Base-by-base conservation (phyloP, 2,329 filamentous ascomycete species). In the Cordyceps javanica region DNA sequence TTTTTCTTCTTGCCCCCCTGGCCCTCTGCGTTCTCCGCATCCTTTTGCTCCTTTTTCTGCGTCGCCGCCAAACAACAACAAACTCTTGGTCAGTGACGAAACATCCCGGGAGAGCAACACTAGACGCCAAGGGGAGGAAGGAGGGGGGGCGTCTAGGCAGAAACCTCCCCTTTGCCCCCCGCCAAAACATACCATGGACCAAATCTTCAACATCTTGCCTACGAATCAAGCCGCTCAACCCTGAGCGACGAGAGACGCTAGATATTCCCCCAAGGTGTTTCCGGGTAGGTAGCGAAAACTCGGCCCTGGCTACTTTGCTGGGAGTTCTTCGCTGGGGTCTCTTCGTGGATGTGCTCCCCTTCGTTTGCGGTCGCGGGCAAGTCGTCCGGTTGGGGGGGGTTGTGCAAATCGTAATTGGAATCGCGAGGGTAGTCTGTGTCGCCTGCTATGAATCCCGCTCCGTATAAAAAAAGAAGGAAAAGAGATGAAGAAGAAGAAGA, bases 31-130 rank as follows among this genome's bases (percentile, higher is more conserved):
- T 92, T 90, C 65, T 92, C 90, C 68, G 90, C 92, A 76, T 95
- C 90, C 77, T 96, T 91, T 80, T 97, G 91, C 80, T 97, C 90
- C 77, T 97, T 94, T 79, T 96, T 92, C 87, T 96, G 19, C 14
- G 41, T n/a, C 4, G 10, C 23, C 23, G 11, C n/a, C 8, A 36
- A 28, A 21, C 13, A 23, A n/a, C n/a, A n/a, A n/a, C n/a, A 10
- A 26, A 74, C 68, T 68, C 72, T 25, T 39, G 28, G 45, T 65
- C 36, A 68, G 68, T 60, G 19, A 42, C 60, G 9, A 36, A 23
- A 9, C 34, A 19, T 21, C 23, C 8, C 10, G 13, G 25, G 13
- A 5, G 44, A 21, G 21, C 41, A 28, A n/a, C 23, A 5, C 28
- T 38, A 49, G 44, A 8, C 57, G 59, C 41, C 11, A 25, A 13